Base-by-base conservation (phyloP, 139 green algal species). In the Chlamydomonas schloesseri region DNA sequence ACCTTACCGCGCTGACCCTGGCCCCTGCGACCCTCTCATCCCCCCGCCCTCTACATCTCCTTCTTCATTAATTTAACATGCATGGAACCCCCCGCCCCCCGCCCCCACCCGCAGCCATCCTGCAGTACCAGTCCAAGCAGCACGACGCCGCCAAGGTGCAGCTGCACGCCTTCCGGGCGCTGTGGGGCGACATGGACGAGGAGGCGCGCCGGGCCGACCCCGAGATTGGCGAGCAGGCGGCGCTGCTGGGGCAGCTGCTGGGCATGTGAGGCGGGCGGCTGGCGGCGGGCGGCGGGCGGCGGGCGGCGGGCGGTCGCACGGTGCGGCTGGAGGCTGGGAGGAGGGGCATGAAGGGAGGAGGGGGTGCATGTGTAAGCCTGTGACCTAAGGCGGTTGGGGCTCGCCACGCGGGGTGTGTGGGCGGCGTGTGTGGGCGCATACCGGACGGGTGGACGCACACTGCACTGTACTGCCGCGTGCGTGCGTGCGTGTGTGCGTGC, bases 81-180 rank as follows among this genome's bases (percentile, higher is more conserved):
- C 42, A 6, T 77, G 64, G 64, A 69, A n/a, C 37, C 36, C n/a
- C 62, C 74, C 31, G 3, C 46, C 14, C 21, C 50, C 46, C 53
- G 29, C n/a, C 15, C 15, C 23, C 73, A 15, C 50, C 0, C 79
- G 60, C 92, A 95, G 92, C 92, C 13, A 90, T 95, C 70, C 92
- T 94, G 84, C 90, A 95, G 29, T 82, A 91, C 74, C 89, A 82
- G 55, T 36, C 72, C 8, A 91, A 90, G 42, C 65, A 91, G 37
- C 28, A 74, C 36, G 88, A 88, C 33, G 36, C 33, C 20, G 83
- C 93, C 26, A 73, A 76, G 68, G 6, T 84, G 71, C 86, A 92
- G 28, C 88, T 92, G 68, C 23, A 46, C 24, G 58, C 72, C 5
- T 96, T 94, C 84, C 55, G 88, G 28, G 47, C 47, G 53, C 71